phyloP scores from a whole-genome alignment of 768 basidiomycete species.

The Leccinum ochraceum region DNA sequence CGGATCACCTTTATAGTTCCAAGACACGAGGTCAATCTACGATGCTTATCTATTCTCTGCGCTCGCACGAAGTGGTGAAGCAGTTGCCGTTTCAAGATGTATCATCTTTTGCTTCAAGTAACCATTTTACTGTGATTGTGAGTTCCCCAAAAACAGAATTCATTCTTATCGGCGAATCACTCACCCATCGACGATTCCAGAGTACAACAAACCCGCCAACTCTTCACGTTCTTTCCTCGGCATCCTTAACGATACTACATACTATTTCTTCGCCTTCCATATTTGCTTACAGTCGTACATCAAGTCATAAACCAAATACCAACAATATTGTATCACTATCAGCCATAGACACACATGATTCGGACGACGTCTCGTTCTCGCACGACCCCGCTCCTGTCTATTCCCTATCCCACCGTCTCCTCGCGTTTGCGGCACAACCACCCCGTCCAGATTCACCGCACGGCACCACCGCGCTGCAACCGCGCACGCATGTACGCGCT shows the following conservation, averaged over 20 bases:
- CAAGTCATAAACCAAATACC: constrained; percentile 35
- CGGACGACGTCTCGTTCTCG: constrained; percentile 14
- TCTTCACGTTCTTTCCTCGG: constrained; percentile 58
- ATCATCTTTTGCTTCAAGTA: constrained; percentile 46
- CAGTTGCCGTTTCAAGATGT: constrained; percentile 44
- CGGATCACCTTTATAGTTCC: constrained; percentile 19
- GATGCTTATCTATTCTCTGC: constrained; percentile 49
- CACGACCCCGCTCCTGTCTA: constrained; percentile 51
- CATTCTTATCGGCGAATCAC: background rate
- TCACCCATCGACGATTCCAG: constrained; percentile 35
- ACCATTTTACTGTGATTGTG: constrained; percentile 58
- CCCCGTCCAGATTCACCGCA: constrained; percentile 28
- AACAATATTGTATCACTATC: constrained; percentile 42
- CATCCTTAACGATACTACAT: constrained; percentile 51
- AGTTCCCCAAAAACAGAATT: constrained; percentile 25
- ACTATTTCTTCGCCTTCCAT: constrained; percentile 50
- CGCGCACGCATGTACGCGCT: constrained; percentile 25
- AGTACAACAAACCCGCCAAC: constrained; percentile 55
- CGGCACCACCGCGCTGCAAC: constrained; percentile 18
- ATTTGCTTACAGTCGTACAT: constrained; percentile 43
- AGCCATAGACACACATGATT: constrained; percentile 31
- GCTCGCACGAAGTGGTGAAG: constrained; percentile 51
- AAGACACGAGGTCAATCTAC: constrained; percentile 22
- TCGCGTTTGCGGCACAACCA: constrained; percentile 55
- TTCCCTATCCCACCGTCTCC: constrained; percentile 59